A percentile compares a stretch with the other conserved stretches of the same genome.
phyloP scores from a whole-genome alignment of 805 yeast genomes.

The Alloascoidea africana region DNA sequence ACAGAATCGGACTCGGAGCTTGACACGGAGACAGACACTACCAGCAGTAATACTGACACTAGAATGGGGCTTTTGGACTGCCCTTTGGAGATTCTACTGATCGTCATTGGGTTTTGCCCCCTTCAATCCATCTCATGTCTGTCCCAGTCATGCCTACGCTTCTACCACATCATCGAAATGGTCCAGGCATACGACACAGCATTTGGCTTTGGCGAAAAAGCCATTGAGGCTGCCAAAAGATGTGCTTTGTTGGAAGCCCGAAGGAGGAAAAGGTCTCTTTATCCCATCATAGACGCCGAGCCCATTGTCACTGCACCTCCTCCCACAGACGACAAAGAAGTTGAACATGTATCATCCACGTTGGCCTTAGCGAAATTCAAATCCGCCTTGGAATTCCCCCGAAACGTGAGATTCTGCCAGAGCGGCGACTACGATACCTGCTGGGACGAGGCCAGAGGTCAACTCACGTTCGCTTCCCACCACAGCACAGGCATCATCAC shows the following conservation, averaged over 20 bases:
- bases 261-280: not conserved
- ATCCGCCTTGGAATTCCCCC: not conserved
- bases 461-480: not conserved
- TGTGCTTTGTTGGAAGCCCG: no score
- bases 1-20: no score
- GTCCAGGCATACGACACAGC: not conserved
- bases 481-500: not conserved
- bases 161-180: not conserved
- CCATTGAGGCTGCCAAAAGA: not conserved
- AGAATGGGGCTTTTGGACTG: not conserved
- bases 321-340: not conserved
- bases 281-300: not conserved
- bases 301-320: not conserved
- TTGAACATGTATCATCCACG: not conserved
- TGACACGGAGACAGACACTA: no score
- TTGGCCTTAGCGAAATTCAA: no score
- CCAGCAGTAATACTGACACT: no score
- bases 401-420: not conserved
- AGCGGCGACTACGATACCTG: not conserved
- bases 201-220: not conserved
- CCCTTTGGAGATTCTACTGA: not conserved
- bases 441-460: not conserved
- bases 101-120: not conserved
- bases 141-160: not conserved
- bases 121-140: not conserved